phyloP scores from a whole-genome alignment of 225 moss, liverwort and hornwort genomes.

The Straminergon stramineum region DNA sequence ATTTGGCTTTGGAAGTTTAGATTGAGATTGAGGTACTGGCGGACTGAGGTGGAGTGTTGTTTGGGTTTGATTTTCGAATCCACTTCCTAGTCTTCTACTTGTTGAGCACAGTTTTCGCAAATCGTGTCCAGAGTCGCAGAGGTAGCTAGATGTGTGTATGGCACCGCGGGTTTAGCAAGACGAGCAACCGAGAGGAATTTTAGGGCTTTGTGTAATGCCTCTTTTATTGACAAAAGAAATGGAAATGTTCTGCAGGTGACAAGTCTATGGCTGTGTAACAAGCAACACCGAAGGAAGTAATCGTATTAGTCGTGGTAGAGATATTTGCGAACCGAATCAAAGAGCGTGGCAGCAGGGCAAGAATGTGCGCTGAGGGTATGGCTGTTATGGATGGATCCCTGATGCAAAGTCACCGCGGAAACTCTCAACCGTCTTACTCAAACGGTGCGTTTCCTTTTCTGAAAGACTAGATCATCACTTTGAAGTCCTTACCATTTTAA shows the following conservation, averaged over 20 bases:
- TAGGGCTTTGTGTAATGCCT: neutral
- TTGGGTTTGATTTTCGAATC: neutral
- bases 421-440: conserved; percentile 12
- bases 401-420: conserved; percentile 15
- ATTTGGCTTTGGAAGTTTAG: neutral
- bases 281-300: neutral
- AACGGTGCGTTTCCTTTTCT: conserved; percentile 4
- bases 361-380: conserved; percentile 30
- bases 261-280: neutral
- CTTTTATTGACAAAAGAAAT: neutral
- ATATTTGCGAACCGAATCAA: neutral
- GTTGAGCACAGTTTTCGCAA: neutral
- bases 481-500: neutral
- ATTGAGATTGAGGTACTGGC: neutral
- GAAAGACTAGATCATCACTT: neutral
- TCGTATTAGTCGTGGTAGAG: neutral
- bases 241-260: conserved; percentile 5
- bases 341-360: neutral
- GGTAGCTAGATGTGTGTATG: neutral
- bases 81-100: neutral
- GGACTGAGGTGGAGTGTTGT: neutral
- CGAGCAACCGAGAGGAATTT: neutral
- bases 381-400: conserved; percentile 23
- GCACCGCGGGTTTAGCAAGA: neutral
- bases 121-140: neutral